Percentiles rank a stretch among this genome's conserved stretches.
Conservation (phyloP, 257 asterid genomes). For the Nemophila menziesii region DNA sequence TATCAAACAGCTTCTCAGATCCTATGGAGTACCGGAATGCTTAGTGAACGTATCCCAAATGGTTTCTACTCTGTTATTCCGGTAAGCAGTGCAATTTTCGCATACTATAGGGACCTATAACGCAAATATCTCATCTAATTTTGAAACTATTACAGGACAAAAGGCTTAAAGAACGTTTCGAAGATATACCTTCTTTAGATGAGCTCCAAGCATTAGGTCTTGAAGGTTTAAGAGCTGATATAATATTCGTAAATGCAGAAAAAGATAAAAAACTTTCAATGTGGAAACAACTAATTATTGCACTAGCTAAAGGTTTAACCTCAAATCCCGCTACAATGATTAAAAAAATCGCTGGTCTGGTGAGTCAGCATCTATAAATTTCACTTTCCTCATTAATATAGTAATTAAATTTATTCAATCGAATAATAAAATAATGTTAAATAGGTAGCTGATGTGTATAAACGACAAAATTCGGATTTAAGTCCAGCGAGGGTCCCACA, state of each 20-base stretch:
- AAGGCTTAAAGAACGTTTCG: conserved; percentile 75
- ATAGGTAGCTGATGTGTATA: conserved; percentile 84
- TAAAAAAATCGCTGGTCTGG: conserved; percentile 95
- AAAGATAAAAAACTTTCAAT: conserved; percentile 83
- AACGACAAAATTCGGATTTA: conserved; percentile 63
- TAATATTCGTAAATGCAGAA: conserved; percentile 74
- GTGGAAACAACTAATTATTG: conserved; percentile 68
- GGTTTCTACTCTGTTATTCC: conserved; percentile 93
- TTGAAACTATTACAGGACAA: conserved; percentile 45
- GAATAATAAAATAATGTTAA: no score
- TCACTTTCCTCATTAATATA: not conserved
- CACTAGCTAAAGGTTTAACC: conserved; percentile 79
- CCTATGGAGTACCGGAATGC: conserved; percentile 86
- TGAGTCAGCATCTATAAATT: conserved; percentile 24
- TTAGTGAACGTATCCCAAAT: conserved; percentile 81
- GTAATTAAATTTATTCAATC: no score
- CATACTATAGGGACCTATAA: no score
- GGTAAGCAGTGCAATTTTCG: conserved; percentile 58
- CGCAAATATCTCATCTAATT: conserved; percentile 9
- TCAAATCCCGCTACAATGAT: conserved; percentile 67
- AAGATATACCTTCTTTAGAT: conserved; percentile 74
- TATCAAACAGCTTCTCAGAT: conserved; percentile 63
- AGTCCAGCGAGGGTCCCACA: conserved; percentile 58
- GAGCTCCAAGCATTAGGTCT: conserved; percentile 74
- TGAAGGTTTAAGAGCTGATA: conserved; percentile 73